Base-by-base conservation (phyloP, 768 basidiomycete species). In the Lentinula sp. region DNA sequence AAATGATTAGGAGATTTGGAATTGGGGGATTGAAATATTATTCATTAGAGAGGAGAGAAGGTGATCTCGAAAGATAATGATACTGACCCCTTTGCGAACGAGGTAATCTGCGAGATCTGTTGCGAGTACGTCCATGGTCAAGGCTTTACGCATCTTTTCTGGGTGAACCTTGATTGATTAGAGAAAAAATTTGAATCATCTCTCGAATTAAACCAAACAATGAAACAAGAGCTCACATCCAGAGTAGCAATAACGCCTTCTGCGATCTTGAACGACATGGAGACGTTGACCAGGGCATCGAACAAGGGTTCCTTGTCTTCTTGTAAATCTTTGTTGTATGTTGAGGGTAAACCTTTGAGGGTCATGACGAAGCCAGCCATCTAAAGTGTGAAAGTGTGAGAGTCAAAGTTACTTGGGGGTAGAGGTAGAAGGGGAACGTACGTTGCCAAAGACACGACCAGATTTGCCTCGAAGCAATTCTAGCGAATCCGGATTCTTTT, bases 51-150 rank as follows among this genome's bases (percentile, higher is more conserved):
- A n/a, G 45, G 54, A 55, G 20, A 41, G 12, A 6, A 56, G 2
- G 13, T 35, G 10, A 51, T 16, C 2, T 23, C 15, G 49, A 50
- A 23, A 5, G 48, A 62, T 53, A 28, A 28, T 28, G 4, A 28
- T 4, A 81, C 91, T 66, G 74, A 97, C 96, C 65, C 97, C 96
- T 81, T 97, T 98, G 67, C 95, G 90, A 63, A 99, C 97, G 43
- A 99, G 90, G 73, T 99, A 98, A 72, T 99, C 96, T 8, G 97
- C 97, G 32, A 99, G 76, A 69, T 99, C 97, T n/a, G 97, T 99
- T 4, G 97, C 97, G 53, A 99, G 87, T 62, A 98, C 91, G 73
- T 99, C 97, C 90, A 93, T 95, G 8, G 96, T 98, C 67, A 98
- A 75, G 0, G 95, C 93, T 62, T 82, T 79, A 41, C 80, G 81